Evolutionary conservation across 2,329 filamentous ascomycete genomes (phyloP).

Genomic region (Myriosclerotinia duriaeana): DNA sequence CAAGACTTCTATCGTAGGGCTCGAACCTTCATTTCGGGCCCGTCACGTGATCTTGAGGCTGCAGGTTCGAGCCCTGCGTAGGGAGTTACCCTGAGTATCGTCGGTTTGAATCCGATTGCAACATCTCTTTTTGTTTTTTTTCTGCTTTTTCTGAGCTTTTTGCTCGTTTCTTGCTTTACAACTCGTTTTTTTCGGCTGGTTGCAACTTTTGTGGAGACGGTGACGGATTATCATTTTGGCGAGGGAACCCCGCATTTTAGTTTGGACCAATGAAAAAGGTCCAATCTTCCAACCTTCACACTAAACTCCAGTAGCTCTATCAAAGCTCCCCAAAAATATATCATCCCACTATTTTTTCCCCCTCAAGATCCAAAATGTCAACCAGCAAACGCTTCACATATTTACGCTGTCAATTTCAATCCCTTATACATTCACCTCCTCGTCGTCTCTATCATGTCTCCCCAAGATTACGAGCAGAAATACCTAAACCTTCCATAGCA

Average conservation of each 20-base stretch:
- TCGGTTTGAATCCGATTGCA: background rate
- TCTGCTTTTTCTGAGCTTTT: rapidly evolving
- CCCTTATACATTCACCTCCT: background rate
- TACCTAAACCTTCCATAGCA: slow-evolving; percentile 53
- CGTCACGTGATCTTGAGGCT: slow-evolving; percentile 6
- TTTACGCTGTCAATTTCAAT: slow-evolving; percentile 19
- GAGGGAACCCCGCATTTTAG: background rate
- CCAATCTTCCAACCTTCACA: background rate
- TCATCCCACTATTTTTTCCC: slow-evolving; percentile 7
- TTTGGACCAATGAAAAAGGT: background rate
- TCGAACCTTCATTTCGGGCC: no score
- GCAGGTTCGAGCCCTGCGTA: slow-evolving; percentile 7
- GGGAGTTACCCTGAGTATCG: background rate
- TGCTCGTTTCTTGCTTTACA: no score
- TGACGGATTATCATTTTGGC: background rate
- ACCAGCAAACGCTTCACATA: slow-evolving; percentile 14
- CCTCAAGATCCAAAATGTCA: slow-evolving; percentile 14
- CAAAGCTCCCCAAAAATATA: slow-evolving; percentile 7
- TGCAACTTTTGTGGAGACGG: background rate
- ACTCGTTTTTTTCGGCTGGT: background rate
- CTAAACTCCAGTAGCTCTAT: background rate
- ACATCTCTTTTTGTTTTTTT: background rate
- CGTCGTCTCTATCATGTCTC: slow-evolving; percentile 20
- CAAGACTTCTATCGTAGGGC: slow-evolving; percentile 5
- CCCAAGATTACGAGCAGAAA: slow-evolving; percentile 14